Conservation (phyloP, 2,329 filamentous ascomycete genomes). For the Alternaria triticimaculans region DNA sequence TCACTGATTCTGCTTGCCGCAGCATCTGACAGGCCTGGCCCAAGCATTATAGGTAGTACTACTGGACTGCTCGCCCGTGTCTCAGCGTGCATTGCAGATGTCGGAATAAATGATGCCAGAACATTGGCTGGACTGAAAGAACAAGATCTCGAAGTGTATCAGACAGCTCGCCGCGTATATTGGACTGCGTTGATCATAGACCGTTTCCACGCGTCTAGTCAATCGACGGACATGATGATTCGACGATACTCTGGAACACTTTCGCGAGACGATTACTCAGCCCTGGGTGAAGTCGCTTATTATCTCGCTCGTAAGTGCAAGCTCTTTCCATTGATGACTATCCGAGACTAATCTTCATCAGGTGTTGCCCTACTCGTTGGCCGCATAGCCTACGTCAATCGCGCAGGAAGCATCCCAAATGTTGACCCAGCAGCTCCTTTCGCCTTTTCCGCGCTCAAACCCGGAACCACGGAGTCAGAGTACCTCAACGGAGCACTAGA, state of each 20-base stretch:
- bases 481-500: constrained; percentile 41
- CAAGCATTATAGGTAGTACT: constrained; percentile 33
- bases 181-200: constrained; percentile 48
- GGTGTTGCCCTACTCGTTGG: constrained; percentile 43
- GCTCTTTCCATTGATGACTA: background rate
- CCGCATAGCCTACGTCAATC: constrained; percentile 37
- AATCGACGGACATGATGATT: constrained; percentile 42
- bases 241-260: constrained; percentile 39
- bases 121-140: constrained; percentile 33
- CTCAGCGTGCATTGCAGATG: constrained; percentile 38
- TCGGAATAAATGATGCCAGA: constrained; percentile 42
- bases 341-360: constrained; percentile 15
- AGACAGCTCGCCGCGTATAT: constrained; percentile 44
- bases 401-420: constrained; percentile 39
- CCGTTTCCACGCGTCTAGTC: constrained; percentile 45
- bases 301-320: constrained; percentile 45
- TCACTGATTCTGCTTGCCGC: constrained; percentile 40
- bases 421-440: constrained; percentile 39
- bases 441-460: constrained; percentile 32
- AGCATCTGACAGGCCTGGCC: constrained; percentile 42
- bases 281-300: constrained; percentile 43
- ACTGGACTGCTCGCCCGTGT: constrained; percentile 42
- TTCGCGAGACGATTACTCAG: constrained; percentile 40
- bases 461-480: constrained; percentile 32
- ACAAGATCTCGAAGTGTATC: constrained; percentile 39